These are phyloP conservation scores for Colletotrichum musae DNA, from an alignment of 2,329 filamentous ascomycete species.

Conservation along the genomic window DNA sequence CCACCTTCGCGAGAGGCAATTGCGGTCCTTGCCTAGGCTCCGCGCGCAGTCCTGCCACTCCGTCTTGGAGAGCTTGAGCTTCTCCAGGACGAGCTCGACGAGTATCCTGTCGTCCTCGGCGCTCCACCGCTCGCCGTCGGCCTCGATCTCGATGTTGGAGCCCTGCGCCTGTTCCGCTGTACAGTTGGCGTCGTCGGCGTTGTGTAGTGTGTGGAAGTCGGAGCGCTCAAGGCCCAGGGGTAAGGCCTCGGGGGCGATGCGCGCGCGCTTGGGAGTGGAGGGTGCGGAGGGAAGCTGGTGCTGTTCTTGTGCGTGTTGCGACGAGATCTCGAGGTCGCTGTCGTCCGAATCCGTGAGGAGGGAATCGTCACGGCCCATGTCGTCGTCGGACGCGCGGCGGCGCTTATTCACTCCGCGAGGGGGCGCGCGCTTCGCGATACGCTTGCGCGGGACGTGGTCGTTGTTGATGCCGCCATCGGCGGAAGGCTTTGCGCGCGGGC, in stretches of 20 bases:
- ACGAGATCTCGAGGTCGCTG: slow-evolving; percentile 55
- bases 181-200: slow-evolving; percentile 48
- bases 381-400: slow-evolving; percentile 63
- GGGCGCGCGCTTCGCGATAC: slow-evolving; percentile 66
- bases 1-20: slow-evolving; percentile 72
- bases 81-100: slow-evolving; percentile 77
- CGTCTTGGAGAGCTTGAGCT: slow-evolving; percentile 73
- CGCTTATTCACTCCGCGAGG: slow-evolving; percentile 68
- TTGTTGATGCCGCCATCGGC: slow-evolving; percentile 47
- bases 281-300: slow-evolving; percentile 51
- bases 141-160: slow-evolving; percentile 59
- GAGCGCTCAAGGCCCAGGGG: slow-evolving; percentile 71
- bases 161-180: slow-evolving; percentile 43
- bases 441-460: slow-evolving; percentile 56
- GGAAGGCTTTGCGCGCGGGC: slow-evolving; percentile 57
- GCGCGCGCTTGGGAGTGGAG: slow-evolving; percentile 72
- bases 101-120: slow-evolving; percentile 75
- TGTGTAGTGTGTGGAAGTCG: slow-evolving; percentile 70
- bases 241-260: slow-evolving; percentile 72
- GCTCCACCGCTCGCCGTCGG: slow-evolving; percentile 69
- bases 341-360: slow-evolving; percentile 48
- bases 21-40: slow-evolving; percentile 72
- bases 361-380: slow-evolving; percentile 58
- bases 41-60: slow-evolving; percentile 79
- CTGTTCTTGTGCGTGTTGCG: slow-evolving; percentile 40